Evolutionary conservation across 495 filamentous ascomycete genomes (phyloP).

Genomic region (Penicillium malachiteum): DNA sequence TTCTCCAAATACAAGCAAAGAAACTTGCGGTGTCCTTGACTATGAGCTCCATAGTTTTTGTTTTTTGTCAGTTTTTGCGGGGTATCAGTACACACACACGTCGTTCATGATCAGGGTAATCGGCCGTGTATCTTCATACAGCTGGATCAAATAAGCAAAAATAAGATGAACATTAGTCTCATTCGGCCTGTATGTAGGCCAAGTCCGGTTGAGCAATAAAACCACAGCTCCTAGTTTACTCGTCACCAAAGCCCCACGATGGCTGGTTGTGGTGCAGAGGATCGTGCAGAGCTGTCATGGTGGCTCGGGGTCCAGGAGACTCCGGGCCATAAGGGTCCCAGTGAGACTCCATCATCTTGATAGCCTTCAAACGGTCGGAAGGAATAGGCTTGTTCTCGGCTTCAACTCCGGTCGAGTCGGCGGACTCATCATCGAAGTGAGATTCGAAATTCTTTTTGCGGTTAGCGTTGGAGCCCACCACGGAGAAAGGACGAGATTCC

Average conservation of each 20-base stretch:
- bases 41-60: slow-evolving; percentile 1
- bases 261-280: slow-evolving; percentile 24
- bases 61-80: slow-evolving; percentile 12
- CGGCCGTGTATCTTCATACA: slow-evolving; percentile 29
- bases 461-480: slow-evolving; percentile 50
- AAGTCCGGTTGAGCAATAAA: background rate
- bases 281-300: slow-evolving; percentile 19
- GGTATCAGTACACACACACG: slow-evolving; percentile 33
- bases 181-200: background rate
- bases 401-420: slow-evolving; percentile 32
- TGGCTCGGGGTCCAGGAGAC: slow-evolving; percentile 48
- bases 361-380: slow-evolving; percentile 36
- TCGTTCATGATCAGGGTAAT: slow-evolving; percentile 20
- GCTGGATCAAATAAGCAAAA: slow-evolving; percentile 24
- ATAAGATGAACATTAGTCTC: slow-evolving; percentile 14
- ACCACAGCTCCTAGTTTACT: slow-evolving; percentile 6
- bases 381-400: slow-evolving; percentile 55
- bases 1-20: background rate
- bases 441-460: slow-evolving; percentile 57
- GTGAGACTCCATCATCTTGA: slow-evolving; percentile 64
- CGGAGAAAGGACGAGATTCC: background rate
- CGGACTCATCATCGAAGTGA: slow-evolving; percentile 50
- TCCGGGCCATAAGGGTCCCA: slow-evolving; percentile 60
- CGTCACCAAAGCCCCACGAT: slow-evolving; percentile 23
- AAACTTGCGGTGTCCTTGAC: background rate